Percentiles rank a stretch among this genome's conserved stretches.
These are phyloP conservation scores for Pinus taeda DNA, from an alignment of 75 land plant species.

Conservation along the genomic window DNA sequence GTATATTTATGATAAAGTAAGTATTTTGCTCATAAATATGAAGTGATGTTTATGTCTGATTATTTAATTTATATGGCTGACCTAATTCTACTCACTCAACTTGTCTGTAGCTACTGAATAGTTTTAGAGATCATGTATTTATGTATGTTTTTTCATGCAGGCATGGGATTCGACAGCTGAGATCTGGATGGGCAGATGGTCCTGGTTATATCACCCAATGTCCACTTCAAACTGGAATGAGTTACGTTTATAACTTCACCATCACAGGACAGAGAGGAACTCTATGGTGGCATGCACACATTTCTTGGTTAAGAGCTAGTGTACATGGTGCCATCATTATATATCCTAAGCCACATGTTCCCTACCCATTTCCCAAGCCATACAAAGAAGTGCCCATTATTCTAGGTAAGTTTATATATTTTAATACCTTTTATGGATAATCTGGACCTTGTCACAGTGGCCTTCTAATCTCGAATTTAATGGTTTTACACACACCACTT, in stretches of 20 bases:
- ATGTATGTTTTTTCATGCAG: no score
- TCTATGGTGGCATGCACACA: slow-evolving; percentile 33
- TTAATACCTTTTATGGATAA: background rate
- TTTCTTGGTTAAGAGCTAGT: slow-evolving; percentile 52
- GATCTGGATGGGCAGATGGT: no score
- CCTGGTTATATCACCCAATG: no score
- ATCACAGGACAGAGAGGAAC: slow-evolving; percentile 41
- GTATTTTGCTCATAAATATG: no score
- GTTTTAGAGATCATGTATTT: no score
- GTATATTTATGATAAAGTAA: no score
- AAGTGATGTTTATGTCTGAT: no score
- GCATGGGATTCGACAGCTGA: no score
- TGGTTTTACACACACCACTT: background rate
- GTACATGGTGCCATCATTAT: slow-evolving; percentile 58
- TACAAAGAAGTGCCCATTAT: slow-evolving; percentile 37
- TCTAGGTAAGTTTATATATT: slow-evolving; percentile 24
- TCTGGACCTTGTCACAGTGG: background rate
- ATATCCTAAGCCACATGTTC: slow-evolving; percentile 24
- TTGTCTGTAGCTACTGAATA: no score
- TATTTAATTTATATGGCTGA: no score
- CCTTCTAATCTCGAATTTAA: no score
- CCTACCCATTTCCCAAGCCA: slow-evolving; percentile 41
- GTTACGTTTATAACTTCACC: slow-evolving; percentile 38
- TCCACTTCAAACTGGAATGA: slow-evolving; percentile 39
- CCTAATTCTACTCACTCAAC: no score